A percentile compares a stretch with the other conserved stretches of the same genome.
Evolutionary conservation across 2,329 filamentous ascomycete species (phyloP).

Genomic region (Aspergillus sojae): DNA sequence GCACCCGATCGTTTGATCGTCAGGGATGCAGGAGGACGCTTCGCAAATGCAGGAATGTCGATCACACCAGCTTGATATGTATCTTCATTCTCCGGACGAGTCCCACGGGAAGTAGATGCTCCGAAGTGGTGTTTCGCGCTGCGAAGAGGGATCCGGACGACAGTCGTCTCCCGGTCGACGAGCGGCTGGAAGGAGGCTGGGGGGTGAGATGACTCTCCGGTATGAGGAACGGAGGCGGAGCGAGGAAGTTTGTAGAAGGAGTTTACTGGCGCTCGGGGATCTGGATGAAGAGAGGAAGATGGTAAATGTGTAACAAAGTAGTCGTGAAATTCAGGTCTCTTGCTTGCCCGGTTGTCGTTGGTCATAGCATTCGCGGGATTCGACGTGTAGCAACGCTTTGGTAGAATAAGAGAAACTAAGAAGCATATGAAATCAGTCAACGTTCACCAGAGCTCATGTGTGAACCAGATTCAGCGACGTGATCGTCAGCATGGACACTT

Average conservation of each 20-base stretch:
- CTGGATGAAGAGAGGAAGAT: constrained; percentile 88
- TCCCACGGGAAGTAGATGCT: constrained; percentile 74
- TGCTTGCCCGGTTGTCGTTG: constrained; percentile 15
- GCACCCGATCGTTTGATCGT: constrained; percentile 41
- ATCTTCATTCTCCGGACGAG: constrained; percentile 89
- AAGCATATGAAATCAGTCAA: background rate
- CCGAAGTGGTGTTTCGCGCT: constrained; percentile 97
- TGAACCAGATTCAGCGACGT: background rate
- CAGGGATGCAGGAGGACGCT: constrained; percentile 70
- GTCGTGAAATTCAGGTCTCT: constrained; percentile 73
- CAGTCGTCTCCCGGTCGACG: constrained; percentile 77
- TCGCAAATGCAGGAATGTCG: constrained; percentile 89
- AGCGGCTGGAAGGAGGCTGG: constrained; percentile 63
- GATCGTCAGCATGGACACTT: constrained; percentile 10
- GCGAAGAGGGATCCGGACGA: constrained; percentile 90
- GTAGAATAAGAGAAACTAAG: constrained; percentile 37
- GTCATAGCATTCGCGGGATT: constrained; percentile 22
- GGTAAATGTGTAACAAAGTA: constrained; percentile 97
- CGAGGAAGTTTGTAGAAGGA: constrained; percentile 85
- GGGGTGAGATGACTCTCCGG: constrained; percentile 50
- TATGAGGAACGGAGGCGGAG: constrained; percentile 79
- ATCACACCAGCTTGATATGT: constrained; percentile 92
- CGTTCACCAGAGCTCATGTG: background rate
- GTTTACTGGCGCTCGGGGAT: constrained; percentile 66
- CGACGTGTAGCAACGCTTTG: constrained; percentile 24